Evolutionary conservation across 2,329 filamentous ascomycete species (phyloP), one percentile per base, ranked within the genome.

Genomic region (Sarocladium brachiariae): DNA sequence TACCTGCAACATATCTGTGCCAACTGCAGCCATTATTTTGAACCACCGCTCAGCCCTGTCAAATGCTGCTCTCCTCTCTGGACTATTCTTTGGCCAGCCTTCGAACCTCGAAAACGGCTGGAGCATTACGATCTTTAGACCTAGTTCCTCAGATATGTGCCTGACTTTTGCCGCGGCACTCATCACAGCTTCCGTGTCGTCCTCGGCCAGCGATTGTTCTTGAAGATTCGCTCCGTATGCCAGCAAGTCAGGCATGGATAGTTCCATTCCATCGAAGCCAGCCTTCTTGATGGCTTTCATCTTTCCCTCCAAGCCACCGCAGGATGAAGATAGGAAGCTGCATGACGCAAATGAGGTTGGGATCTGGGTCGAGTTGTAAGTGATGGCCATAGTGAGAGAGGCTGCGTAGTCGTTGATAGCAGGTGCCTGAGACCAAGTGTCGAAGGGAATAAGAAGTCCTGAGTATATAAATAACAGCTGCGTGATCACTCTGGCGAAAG

Each of bases 31-130:
- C 86, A 90, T 89, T 53, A 91, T 79, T 8, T 74, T 67, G 46
- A 86, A 77, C 86, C 86, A 91, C 0, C 83, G 84, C 6, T 64
- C 66, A 0, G 83, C 85, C 21, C 83, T 73, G 0, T 69, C 65
- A 55, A 86, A 86, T 0, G 82, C 84, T 49, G 85, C 78, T 4
- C 78, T 65, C 3, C 84, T 70, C 61, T 85, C 77, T 1, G 68
- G 58, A 2, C 77, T 80, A 0, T 71, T 80, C 35, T 71, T 70
- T 0, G 74, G 68, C 86, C 86, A 91, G 1, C 86, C 87, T 58
- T 91, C 86, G 52, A 89, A 89, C 58, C 89, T 87, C 14, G 81
- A 70, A 58, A 91, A 90, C 0, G 86, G 86, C 59, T 91, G 86
- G 5, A 90, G 66, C 71, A 89, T 84, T 63, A 90, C 74, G 51